Percentiles rank a stretch among this genome's conserved stretches.
These are phyloP conservation scores for Cucurbita maxima DNA, from an alignment of 306 rosid genomes.

Conservation along the genomic window DNA sequence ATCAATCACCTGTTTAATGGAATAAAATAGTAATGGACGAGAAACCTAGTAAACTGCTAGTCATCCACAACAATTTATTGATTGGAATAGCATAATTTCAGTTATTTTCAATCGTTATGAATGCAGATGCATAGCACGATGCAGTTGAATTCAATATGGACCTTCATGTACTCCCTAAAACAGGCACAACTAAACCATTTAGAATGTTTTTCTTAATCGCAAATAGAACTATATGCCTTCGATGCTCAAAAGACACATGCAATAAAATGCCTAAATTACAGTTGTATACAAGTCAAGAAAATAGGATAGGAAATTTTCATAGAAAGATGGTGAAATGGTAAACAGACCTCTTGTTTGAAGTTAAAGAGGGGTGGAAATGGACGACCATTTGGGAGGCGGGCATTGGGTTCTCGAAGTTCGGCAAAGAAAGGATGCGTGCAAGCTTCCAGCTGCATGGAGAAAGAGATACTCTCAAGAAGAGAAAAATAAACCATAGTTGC, in stretches of 20 bases:
- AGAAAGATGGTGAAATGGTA: conserved; percentile 6
- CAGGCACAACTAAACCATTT: neutral
- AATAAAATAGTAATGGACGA: neutral
- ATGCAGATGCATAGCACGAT: neutral
- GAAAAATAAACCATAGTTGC: neutral
- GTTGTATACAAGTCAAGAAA: neutral
- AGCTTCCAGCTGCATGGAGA: conserved; percentile 70
- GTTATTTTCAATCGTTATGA: neutral
- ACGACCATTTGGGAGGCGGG: conserved; percentile 77
- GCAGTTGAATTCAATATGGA: neutral
- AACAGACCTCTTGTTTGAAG: conserved; percentile 79
- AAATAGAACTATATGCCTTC: neutral
- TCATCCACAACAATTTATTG: neutral
- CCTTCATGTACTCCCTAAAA: neutral
- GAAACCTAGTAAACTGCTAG: neutral
- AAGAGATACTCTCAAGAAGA: neutral
- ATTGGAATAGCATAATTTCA: neutral
- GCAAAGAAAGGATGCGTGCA: conserved; percentile 94
- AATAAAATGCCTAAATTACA: neutral
- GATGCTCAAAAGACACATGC: neutral
- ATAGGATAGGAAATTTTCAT: neutral
- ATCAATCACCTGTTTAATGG: neutral
- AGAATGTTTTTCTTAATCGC: neutral
- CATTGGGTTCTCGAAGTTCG: conserved; percentile 76
- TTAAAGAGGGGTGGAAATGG: conserved; percentile 75